Conservation (phyloP, 495 filamentous ascomycete genomes). For the Rostrohypoxylon terebratum region DNA sequence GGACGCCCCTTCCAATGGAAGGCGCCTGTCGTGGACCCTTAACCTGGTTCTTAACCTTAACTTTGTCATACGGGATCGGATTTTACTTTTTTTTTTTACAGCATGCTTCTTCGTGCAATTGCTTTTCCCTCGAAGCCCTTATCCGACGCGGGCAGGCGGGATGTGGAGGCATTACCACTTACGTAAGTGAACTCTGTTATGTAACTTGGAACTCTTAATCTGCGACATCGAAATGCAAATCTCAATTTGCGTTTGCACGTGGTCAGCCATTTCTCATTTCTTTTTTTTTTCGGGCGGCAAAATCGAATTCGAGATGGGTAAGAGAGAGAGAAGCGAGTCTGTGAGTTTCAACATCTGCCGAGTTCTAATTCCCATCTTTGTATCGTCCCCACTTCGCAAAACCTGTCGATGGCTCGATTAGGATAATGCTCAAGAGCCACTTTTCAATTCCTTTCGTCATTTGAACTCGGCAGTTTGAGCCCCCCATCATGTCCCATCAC, state of each 20-base stretch:
- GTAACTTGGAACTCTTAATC: constrained; percentile 15
- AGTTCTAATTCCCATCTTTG: constrained; percentile 23
- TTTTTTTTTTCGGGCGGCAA: constrained; percentile 38
- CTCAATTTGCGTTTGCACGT: constrained; percentile 33
- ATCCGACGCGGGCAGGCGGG: neutral
- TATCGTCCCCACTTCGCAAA: constrained; percentile 32
- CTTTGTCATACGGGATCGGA: constrained; percentile 3
- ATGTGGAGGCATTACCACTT: no score
- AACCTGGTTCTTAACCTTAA: neutral
- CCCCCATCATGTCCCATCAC: neutral
- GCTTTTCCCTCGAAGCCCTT: neutral
- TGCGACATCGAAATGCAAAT: constrained; percentile 10
- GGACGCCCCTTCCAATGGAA: neutral
- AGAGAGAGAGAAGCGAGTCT: no score
- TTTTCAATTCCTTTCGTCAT: constrained; percentile 40
- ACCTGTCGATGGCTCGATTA: constrained; percentile 41
- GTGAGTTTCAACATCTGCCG: constrained; percentile 42
- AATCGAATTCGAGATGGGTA: constrained; percentile 24
- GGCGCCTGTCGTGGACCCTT: neutral
- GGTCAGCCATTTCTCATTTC: constrained; percentile 12
- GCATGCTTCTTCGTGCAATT: neutral
- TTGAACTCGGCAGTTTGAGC: constrained; percentile 42
- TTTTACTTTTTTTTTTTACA: no score
- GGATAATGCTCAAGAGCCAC: constrained; percentile 37
- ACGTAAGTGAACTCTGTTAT: no score